A percentile compares a stretch with the other conserved stretches of the same genome.
These are phyloP conservation scores for Neodidymelliopsis sp. DNA, from an alignment of 2,329 filamentous ascomycete genomes.

Conservation along the genomic window DNA sequence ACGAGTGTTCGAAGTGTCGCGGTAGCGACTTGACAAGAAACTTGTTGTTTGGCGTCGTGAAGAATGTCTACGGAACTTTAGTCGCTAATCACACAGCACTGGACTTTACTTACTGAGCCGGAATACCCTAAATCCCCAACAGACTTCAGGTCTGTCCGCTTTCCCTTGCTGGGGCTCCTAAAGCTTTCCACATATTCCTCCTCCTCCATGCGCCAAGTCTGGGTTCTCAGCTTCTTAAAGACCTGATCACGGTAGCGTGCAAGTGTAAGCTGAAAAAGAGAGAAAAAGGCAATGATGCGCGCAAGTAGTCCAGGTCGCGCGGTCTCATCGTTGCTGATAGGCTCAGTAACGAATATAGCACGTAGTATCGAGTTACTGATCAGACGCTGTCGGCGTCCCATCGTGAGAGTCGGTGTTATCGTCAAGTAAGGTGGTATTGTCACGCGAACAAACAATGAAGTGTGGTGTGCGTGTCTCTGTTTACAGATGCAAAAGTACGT, in stretches of 20 bases:
- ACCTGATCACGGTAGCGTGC: constrained; percentile 56
- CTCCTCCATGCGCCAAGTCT: constrained; percentile 62
- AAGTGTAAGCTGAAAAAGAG: constrained; percentile 59
- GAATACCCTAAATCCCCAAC: constrained; percentile 77
- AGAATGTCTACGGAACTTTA: constrained; percentile 65
- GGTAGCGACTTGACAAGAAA: constrained; percentile 77
- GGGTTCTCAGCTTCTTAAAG: constrained; percentile 60
- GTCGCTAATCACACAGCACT: not conserved
- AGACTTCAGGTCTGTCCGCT: constrained; percentile 57
- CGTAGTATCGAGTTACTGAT: constrained; percentile 49
- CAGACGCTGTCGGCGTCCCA: constrained; percentile 47
- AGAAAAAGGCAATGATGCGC: constrained; percentile 62
- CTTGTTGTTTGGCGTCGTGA: constrained; percentile 69
- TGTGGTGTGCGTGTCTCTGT: constrained; percentile 2
- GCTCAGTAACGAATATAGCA: constrained; percentile 43
- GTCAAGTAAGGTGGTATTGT: constrained; percentile 1
- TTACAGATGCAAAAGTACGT: constrained; percentile 12
- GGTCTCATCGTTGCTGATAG: constrained; percentile 25
- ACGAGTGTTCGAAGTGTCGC: constrained; percentile 72
- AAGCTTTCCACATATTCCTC: constrained; percentile 64
- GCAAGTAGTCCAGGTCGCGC: constrained; percentile 47
- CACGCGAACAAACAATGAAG: constrained; percentile 1
- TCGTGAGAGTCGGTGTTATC: constrained; percentile 22
- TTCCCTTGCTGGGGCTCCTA: constrained; percentile 49
- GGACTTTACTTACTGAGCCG: constrained; percentile 62